phyloP scores from a whole-genome alignment of 345 rosid species.

The Pistacia vera region DNA sequence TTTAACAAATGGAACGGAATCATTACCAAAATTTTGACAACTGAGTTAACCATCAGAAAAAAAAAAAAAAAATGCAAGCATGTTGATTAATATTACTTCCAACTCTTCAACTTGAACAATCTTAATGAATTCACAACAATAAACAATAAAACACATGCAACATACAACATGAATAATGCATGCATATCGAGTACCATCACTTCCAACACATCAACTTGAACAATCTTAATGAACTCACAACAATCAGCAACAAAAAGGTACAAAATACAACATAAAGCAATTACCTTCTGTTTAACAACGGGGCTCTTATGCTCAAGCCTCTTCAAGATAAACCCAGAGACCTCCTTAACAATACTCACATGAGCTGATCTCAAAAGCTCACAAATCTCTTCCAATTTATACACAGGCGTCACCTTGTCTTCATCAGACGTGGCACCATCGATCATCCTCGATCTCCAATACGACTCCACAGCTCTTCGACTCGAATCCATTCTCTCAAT shows the following conservation, averaged over 20 bases:
- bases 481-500: constrained; percentile 78
- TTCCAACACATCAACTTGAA: not conserved
- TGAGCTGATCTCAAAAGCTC: constrained; percentile 90
- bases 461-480: constrained; percentile 98
- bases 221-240: not conserved
- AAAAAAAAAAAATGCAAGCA: not conserved
- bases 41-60: no score
- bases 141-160: constrained; percentile 3
- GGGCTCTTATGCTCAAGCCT: constrained; percentile 95
- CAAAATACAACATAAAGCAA: not conserved
- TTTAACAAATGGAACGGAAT: not conserved
- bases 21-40: no score
- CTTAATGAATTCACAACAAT: not conserved
- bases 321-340: constrained; percentile 78
- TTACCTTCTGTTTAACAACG: constrained; percentile 92
- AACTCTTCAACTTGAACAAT: not conserved
- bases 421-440: constrained; percentile 91
- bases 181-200: not conserved
- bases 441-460: constrained; percentile 94
- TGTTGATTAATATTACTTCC: not conserved
- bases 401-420: constrained; percentile 94
- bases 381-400: constrained; percentile 92
- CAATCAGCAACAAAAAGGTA: constrained; percentile 1
- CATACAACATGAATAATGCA: not conserved
- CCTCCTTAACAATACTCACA: constrained; percentile 83